A percentile compares a stretch with the other conserved stretches of the same genome.
These are phyloP conservation scores for Jaapia argillacea DNA, from an alignment of 768 basidiomycete species.

Conservation along the genomic window DNA sequence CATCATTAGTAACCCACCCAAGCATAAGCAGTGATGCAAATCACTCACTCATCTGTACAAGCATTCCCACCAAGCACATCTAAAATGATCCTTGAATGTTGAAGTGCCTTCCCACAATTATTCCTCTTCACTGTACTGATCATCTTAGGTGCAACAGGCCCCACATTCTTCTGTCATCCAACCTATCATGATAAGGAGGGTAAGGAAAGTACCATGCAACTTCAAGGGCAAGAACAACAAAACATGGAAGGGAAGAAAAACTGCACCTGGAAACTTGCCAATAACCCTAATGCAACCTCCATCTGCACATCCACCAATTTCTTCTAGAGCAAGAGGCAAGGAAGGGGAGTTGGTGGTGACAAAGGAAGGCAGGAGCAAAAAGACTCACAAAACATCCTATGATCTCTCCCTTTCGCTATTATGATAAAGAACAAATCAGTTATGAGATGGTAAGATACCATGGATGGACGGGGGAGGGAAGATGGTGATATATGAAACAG, in stretches of 20 bases:
- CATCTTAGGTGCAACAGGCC: constrained; percentile 79
- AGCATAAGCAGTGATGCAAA: neutral
- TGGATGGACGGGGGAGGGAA: no score
- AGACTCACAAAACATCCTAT: constrained; percentile 86
- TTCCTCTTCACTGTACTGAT: constrained; percentile 82
- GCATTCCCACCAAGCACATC: constrained; percentile 98
- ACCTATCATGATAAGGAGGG: constrained; percentile 16
- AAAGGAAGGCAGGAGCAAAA: neutral
- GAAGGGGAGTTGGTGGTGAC: no score
- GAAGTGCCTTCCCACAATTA: no score
- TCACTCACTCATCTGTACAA: constrained; percentile 76
- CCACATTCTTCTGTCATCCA: constrained; percentile 78
- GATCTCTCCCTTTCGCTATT: constrained; percentile 73
- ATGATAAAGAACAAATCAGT: no score
- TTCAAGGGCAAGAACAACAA: no score
- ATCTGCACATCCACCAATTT: no score
- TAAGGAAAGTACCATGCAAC: neutral
- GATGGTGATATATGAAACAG: neutral
- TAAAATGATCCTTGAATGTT: no score
- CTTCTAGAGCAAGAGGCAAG: no score
- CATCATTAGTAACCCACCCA: no score
- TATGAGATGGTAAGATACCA: constrained; percentile 1
- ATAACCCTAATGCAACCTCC: neutral
- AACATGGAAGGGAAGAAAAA: no score
- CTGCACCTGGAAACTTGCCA: constrained; percentile 18